Percentiles rank a stretch among this genome's conserved stretches.
Conservation (phyloP, 306 rosid genomes). For the Fragaria vesca region DNA sequence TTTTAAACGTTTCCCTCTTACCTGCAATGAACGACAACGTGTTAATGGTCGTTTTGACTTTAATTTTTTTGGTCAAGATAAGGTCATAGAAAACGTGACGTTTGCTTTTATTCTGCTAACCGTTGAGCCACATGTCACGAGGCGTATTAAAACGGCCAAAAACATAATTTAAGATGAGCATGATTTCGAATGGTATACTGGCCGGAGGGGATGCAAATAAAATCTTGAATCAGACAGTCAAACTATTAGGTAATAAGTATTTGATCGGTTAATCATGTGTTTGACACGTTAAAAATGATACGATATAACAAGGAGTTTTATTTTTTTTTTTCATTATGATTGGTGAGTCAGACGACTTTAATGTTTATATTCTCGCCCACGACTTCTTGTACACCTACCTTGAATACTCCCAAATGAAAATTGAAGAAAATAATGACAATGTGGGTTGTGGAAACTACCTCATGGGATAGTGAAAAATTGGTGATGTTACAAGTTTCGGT, state of each 20-base stretch:
- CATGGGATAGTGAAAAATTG: slow-evolving; percentile 70
- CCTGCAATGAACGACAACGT: slow-evolving; percentile 37
- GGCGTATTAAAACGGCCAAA: background rate
- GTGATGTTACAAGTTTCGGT: slow-evolving; percentile 72
- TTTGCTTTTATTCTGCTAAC: too few relatives aligned
- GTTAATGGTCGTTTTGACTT: background rate
- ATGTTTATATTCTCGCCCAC: rapidly evolving
- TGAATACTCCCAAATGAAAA: background rate
- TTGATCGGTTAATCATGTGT: too few relatives aligned
- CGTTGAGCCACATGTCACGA: too few relatives aligned
- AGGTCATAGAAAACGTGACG: background rate
- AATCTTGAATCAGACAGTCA: background rate
- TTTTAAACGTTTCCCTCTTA: slow-evolving; percentile 73
- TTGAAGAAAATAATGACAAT: background rate
- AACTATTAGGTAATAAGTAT: too few relatives aligned
- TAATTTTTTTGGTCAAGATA: background rate
- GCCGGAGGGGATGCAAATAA: too few relatives aligned
- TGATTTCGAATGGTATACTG: too few relatives aligned
- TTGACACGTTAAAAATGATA: too few relatives aligned
- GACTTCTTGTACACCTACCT: background rate
- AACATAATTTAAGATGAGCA: background rate
- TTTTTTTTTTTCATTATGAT: background rate
- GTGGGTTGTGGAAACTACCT: slow-evolving; percentile 43
- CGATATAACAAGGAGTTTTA: background rate
- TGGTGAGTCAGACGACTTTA: background rate